phyloP scores from a whole-genome alignment of 495 filamentous ascomycete genomes.

The Aspergillus sparsus region DNA sequence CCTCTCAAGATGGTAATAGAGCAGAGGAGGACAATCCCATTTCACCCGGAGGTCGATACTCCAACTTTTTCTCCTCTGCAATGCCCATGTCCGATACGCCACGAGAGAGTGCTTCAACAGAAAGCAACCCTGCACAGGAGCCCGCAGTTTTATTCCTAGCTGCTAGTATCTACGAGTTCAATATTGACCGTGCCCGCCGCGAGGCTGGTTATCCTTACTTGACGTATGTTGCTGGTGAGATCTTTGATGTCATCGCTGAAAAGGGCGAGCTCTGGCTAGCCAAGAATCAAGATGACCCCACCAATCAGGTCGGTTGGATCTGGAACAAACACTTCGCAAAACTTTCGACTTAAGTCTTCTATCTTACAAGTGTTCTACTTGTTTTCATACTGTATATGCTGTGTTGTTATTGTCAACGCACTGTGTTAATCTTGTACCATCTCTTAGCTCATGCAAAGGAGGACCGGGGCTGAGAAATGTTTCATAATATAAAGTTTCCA shows the following conservation, averaged over 20 bases:
- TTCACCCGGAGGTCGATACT: slow-evolving; percentile 46
- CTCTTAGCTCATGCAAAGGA: background rate
- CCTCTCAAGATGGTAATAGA: slow-evolving; percentile 19
- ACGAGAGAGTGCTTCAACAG: slow-evolving; percentile 27
- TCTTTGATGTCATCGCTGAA: slow-evolving; percentile 88
- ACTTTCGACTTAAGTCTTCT: slow-evolving; percentile 46
- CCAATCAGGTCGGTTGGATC: slow-evolving; percentile 86
- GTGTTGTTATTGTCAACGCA: background rate
- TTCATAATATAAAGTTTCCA: background rate
- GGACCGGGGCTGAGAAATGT: background rate
- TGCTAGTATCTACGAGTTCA: slow-evolving; percentile 93
- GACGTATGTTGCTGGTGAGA: slow-evolving; percentile 90
- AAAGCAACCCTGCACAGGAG: slow-evolving; percentile 34
- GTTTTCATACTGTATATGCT: slow-evolving; percentile 15
- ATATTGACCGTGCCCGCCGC: slow-evolving; percentile 85
- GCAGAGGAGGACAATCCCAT: slow-evolving; percentile 29
- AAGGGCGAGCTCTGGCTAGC: slow-evolving; percentile 98
- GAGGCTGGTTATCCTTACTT: slow-evolving; percentile 96
- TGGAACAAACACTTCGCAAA: slow-evolving; percentile 98
- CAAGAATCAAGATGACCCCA: slow-evolving; percentile 88
- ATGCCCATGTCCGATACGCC: slow-evolving; percentile 75
- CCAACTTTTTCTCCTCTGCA: slow-evolving; percentile 80
- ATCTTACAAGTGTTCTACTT: slow-evolving; percentile 7
- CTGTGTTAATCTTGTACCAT: slow-evolving; percentile 6
- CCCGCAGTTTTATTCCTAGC: slow-evolving; percentile 77